Evolutionary conservation across 208 protist species (phyloP).

Genomic region (Strigomonas culicis): DNA sequence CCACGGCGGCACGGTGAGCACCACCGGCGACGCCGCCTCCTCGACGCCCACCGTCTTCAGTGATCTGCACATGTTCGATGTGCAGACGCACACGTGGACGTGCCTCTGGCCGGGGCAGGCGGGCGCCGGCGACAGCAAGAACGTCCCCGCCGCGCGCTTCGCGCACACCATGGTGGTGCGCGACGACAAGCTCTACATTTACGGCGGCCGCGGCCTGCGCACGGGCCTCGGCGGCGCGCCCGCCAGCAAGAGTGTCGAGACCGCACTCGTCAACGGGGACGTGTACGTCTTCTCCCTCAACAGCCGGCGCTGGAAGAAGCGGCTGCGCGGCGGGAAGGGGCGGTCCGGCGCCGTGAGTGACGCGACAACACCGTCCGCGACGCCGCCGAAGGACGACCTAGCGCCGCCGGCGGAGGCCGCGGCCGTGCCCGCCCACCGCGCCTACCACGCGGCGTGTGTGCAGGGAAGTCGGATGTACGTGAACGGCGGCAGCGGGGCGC

Average conservation of each 20-base stretch:
- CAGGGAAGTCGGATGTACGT: slow-evolving; percentile 58
- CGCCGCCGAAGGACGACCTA: not conserved
- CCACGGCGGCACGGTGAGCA: slow-evolving; percentile 44
- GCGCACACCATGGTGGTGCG: slow-evolving; percentile 71
- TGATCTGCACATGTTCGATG: slow-evolving; percentile 70
- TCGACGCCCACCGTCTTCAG: slow-evolving; percentile 29
- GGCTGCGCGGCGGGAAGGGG: slow-evolving; percentile 17
- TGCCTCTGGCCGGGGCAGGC: slow-evolving; percentile 45
- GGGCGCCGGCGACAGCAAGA: slow-evolving; percentile 28
- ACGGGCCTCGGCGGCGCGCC: not conserved
- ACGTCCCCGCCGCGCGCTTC: slow-evolving; percentile 61
- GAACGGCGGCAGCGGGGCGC: slow-evolving; percentile 49
- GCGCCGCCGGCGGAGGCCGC: not conserved
- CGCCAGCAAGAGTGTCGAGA: not conserved
- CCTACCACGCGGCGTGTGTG: slow-evolving; percentile 62
- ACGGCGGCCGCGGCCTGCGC: slow-evolving; percentile 29
- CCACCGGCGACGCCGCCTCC: slow-evolving; percentile 13
- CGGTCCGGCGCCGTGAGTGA: not conserved
- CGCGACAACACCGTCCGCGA: not conserved
- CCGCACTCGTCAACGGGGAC: slow-evolving; percentile 28
- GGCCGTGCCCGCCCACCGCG: slow-evolving; percentile 26
- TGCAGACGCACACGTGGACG: slow-evolving; percentile 46
- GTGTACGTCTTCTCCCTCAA: slow-evolving; percentile 63
- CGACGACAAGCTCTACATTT: slow-evolving; percentile 71
- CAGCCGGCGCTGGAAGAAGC: slow-evolving; percentile 42